A percentile compares a stretch with the other conserved stretches of the same genome.
These are phyloP conservation scores for Penicillium odoratum DNA, from an alignment of 495 filamentous ascomycete genomes.

Conservation along the genomic window DNA sequence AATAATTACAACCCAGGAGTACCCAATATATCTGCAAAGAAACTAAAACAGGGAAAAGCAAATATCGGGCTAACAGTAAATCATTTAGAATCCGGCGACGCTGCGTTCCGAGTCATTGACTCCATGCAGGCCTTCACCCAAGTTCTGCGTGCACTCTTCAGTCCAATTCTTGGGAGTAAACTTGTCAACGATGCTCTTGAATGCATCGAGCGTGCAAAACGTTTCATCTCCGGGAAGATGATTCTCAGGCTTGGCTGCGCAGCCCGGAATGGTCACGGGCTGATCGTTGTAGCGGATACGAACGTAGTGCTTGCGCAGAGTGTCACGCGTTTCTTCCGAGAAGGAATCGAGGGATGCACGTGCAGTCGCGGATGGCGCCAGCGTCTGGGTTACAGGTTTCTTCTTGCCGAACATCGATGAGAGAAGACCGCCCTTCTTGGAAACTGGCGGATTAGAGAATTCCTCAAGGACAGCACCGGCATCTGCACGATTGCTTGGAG, in stretches of 20 bases:
- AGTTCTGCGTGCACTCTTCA: conserved; percentile 66
- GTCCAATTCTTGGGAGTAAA: conserved; percentile 84
- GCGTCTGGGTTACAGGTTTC: conserved; percentile 19
- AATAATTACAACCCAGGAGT: conserved; percentile 14
- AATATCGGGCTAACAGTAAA: conserved; percentile 5
- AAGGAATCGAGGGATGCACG: conserved; percentile 36
- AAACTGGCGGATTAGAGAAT: conserved; percentile 28
- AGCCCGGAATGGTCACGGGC: conserved; percentile 78
- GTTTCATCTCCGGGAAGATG: conserved; percentile 86
- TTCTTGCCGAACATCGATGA: conserved; percentile 32
- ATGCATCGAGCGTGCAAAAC: conserved; percentile 89
- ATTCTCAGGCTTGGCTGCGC: conserved; percentile 66
- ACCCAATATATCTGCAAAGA: conserved; percentile 16
- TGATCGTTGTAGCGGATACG: conserved; percentile 90
- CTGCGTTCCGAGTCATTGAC: conserved; percentile 35
- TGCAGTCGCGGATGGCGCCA: conserved; percentile 32
- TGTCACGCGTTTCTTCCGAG: conserved; percentile 38
- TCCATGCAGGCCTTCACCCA: conserved; percentile 50
- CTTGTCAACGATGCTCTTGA: conserved; percentile 89
- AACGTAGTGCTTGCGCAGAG: conserved; percentile 77
- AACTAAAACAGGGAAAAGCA: background rate
- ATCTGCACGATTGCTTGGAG: conserved; percentile 11
- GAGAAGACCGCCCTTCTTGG: conserved; percentile 31
- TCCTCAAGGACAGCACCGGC: conserved; percentile 24
- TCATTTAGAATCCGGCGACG: conserved; percentile 39